Conservation (phyloP, 345 rosid species). For the Salix udensis region DNA sequence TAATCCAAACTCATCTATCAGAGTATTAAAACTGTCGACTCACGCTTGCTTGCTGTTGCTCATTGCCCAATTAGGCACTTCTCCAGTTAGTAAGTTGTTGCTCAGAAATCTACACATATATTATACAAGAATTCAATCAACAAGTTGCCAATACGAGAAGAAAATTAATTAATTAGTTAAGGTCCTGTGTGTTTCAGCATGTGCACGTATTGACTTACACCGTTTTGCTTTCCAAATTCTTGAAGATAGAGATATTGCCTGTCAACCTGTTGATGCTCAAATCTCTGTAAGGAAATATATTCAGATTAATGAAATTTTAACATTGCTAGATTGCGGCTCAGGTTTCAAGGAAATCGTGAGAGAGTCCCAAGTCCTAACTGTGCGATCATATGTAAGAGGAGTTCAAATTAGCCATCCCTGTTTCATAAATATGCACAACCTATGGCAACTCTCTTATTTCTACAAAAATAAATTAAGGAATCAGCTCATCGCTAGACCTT, state of each 20-base stretch:
- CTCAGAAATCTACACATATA: constrained; percentile 49
- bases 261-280: constrained; percentile 68
- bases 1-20: no score
- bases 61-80: constrained; percentile 47
- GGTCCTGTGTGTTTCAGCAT: background rate
- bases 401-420: constrained; percentile 16
- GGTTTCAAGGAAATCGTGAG: background rate
- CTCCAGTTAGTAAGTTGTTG: constrained; percentile 70
- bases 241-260: constrained; percentile 45
- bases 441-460: no score
- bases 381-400: no score
- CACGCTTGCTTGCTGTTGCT: constrained; percentile 28
- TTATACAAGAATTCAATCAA: background rate
- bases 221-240: background rate
- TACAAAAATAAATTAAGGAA: no score
- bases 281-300: constrained; percentile 46
- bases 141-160: background rate
- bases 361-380: no score
- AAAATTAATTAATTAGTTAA: background rate
- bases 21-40: no score
- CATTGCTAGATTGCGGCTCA: no score
- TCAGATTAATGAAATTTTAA: background rate
- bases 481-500: no score
- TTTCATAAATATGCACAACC: constrained; percentile 1
- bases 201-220: constrained; percentile 40